phyloP scores from a whole-genome alignment of 805 yeast genomes.

The Spencermartinsiella europaea region DNA sequence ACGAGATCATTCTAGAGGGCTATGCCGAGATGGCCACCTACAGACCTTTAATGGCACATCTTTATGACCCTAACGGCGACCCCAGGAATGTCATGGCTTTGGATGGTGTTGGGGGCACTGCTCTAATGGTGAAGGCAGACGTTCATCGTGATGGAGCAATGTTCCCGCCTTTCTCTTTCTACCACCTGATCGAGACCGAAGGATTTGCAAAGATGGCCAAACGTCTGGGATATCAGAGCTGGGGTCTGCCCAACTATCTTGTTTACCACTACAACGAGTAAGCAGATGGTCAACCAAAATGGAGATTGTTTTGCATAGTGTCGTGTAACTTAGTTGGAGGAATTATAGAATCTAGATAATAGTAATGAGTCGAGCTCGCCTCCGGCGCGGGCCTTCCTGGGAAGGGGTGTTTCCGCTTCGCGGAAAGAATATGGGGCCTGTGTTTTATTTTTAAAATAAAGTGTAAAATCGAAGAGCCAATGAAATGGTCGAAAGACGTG shows the following conservation, averaged over 20 bases:
- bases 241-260: slow-evolving; percentile 89
- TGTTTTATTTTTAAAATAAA: too few relatives aligned
- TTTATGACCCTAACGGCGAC: slow-evolving; percentile 60
- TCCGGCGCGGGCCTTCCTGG: too few relatives aligned
- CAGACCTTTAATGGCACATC: slow-evolving; percentile 90
- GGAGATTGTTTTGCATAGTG: too few relatives aligned
- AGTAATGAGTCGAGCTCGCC: too few relatives aligned
- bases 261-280: slow-evolving; percentile 86
- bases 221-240: slow-evolving; percentile 83
- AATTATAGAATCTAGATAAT: too few relatives aligned
- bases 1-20: slow-evolving; percentile 93
- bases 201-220: slow-evolving; percentile 97
- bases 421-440: too few relatives aligned
- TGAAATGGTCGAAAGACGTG: too few relatives aligned
- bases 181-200: slow-evolving; percentile 94
- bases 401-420: too few relatives aligned
- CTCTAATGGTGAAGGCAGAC: slow-evolving; percentile 91
- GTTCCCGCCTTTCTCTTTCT: slow-evolving; percentile 98
- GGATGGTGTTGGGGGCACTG: slow-evolving; percentile 99
- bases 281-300: too few relatives aligned
- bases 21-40: slow-evolving; percentile 90
- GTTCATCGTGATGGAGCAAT: slow-evolving; percentile 99
- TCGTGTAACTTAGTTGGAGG: too few relatives aligned
- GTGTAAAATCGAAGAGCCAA: too few relatives aligned
- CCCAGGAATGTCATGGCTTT: slow-evolving; percentile 65